A percentile compares a stretch with the other conserved stretches of the same genome.
phyloP scores from a whole-genome alignment of 768 basidiomycete genomes.

The Macrolepiota albuminosa region DNA sequence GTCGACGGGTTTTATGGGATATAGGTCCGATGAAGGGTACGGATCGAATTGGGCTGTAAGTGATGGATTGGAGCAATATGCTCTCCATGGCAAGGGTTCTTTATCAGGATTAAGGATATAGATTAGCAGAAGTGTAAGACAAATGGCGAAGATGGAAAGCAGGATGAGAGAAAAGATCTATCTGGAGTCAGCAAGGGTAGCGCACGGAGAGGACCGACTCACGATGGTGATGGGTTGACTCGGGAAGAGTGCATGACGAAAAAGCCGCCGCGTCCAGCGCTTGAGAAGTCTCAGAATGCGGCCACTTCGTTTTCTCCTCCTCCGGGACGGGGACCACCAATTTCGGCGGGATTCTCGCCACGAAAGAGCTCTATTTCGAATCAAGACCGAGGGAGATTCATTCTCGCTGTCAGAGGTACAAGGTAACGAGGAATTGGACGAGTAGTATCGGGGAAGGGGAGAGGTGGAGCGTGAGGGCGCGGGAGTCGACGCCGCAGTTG shows the following conservation, averaged over 20 bases:
- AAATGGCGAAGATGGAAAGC: slow-evolving; percentile 75
- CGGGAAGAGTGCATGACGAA: slow-evolving; percentile 75
- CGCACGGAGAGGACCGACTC: slow-evolving; percentile 21
- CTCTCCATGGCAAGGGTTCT: slow-evolving; percentile 89
- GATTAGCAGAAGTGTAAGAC: slow-evolving; percentile 82
- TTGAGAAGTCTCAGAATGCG: slow-evolving; percentile 46
- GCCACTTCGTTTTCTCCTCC: slow-evolving; percentile 49
- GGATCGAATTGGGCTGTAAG: slow-evolving; percentile 36
- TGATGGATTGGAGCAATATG: slow-evolving; percentile 76
- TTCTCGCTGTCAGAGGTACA: slow-evolving; percentile 60
- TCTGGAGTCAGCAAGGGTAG: slow-evolving; percentile 3
- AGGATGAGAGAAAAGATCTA: slow-evolving; percentile 70
- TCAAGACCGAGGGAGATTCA: slow-evolving; percentile 49
- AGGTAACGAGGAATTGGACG: slow-evolving; percentile 44
- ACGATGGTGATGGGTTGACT: slow-evolving; percentile 80
- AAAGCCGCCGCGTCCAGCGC: slow-evolving; percentile 47
- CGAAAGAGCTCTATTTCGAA: slow-evolving; percentile 31
- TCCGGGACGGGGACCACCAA: slow-evolving; percentile 54
- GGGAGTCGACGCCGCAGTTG: slow-evolving; percentile 46
- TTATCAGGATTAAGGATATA: slow-evolving; percentile 96
- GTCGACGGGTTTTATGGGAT: slow-evolving; percentile 23
- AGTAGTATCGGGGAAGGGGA: slow-evolving; percentile 51
- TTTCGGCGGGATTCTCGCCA: slow-evolving; percentile 42
- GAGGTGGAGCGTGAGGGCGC: slow-evolving; percentile 59
- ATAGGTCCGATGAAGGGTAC: slow-evolving; percentile 33